Base-by-base conservation (phyloP, 2,329 filamentous ascomycete genomes). In the Talaromyces sp. region DNA sequence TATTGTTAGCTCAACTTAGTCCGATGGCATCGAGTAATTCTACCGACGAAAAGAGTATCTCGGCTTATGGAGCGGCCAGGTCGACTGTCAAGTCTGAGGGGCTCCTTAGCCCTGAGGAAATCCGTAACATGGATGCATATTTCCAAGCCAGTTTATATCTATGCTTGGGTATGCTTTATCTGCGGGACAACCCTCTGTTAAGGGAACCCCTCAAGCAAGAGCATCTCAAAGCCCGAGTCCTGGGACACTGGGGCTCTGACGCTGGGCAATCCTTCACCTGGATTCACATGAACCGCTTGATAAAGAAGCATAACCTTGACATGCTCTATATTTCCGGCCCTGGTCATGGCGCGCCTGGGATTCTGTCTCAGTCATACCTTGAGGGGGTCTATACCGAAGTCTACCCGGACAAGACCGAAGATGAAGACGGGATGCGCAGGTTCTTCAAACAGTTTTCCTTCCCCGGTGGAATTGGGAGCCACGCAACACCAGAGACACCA, bases 381-480 rank as follows among this genome's bases (percentile, higher is more conserved):
- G 89, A 93, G 70, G 89, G 89, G 32, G 85, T 87, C 49, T 92
- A 92, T 75, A 86, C 86, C 1, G 89, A 92, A 69, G 85, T 91
- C 26, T 93, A 91, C 67, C 88, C 89, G 2, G 84, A 89, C 61
- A 90, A 88, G 77, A 84, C 85, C 2, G 84, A 89, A 66, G 84
- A 89, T 69, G 75, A 82, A 43, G 83, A 87, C 61, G 89, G 89
- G 27, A 78, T 93, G 81, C 84, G 86, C 67, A 83, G 81, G 62
- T 91, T 92, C 80, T 91, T 92, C 84, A 91, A 91, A 77, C 85
- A 88, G 65, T 93, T 93, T 77, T 91, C 89, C 1, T 92, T 92
- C 75, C 89, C 89, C 0, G 89, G 89, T 19, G 89, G 89, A 58
- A 87, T 91, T 67, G 89, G 89, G 58, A 89, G 86, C 21, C 89